Conservation (phyloP, 208 protist species). For the Acanthamoeba castellanii region DNA sequence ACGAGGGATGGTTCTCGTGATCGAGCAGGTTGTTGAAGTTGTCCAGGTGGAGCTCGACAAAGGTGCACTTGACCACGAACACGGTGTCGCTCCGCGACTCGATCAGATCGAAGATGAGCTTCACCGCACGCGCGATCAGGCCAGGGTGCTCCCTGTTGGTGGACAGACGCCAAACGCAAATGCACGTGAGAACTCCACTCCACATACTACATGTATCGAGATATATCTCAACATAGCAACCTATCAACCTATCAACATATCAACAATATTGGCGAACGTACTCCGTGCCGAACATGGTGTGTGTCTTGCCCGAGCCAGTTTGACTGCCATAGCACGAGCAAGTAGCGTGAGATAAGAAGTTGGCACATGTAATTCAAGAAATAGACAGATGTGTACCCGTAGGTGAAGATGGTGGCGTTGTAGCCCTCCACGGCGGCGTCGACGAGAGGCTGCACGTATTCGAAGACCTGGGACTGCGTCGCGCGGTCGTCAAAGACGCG, state of each 20-base stretch:
- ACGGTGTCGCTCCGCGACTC: slow-evolving; percentile 31
- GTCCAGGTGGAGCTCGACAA: slow-evolving; percentile 65
- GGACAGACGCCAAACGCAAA: not conserved
- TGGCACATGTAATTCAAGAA: not conserved
- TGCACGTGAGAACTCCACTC: not conserved
- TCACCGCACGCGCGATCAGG: slow-evolving; percentile 31
- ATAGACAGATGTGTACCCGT: not conserved
- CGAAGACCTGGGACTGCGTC: slow-evolving; percentile 46
- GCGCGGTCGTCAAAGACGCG: slow-evolving; percentile 50
- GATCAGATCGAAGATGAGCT: slow-evolving; percentile 42
- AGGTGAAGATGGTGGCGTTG: slow-evolving; percentile 73
- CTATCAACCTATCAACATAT: not conserved
- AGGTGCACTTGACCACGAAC: slow-evolving; percentile 61
- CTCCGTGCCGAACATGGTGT: slow-evolving; percentile 62
- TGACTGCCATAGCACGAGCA: not conserved
- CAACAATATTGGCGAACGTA: not conserved
- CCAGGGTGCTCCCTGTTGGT: slow-evolving; percentile 22
- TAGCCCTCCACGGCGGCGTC: slow-evolving; percentile 62
- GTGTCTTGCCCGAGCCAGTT: slow-evolving; percentile 70
- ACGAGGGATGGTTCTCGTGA: slow-evolving; percentile 37
- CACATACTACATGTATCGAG: not conserved
- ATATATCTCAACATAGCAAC: not conserved
- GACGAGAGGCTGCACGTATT: slow-evolving; percentile 29
- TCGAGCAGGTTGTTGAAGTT: slow-evolving; percentile 66
- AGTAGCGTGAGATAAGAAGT: not conserved